Percentiles rank a stretch among this genome's conserved stretches.
These are phyloP conservation scores for Neonectria faginata DNA, from an alignment of 2,329 filamentous ascomycete genomes.

Conservation along the genomic window DNA sequence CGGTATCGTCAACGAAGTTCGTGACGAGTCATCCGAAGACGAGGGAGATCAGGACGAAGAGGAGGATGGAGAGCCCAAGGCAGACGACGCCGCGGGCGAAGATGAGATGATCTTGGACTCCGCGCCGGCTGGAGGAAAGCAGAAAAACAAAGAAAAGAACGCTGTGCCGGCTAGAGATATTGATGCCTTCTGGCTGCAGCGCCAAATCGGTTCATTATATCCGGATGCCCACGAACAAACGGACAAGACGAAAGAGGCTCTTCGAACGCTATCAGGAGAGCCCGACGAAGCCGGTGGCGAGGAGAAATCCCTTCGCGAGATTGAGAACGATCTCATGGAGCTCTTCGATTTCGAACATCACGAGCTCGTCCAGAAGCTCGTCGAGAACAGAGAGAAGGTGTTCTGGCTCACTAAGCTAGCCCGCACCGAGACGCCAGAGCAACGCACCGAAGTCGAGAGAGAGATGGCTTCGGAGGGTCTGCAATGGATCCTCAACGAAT, in stretches of 20 bases:
- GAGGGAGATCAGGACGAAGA: slow-evolving; percentile 76
- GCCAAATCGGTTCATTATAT: slow-evolving; percentile 89
- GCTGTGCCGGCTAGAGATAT: slow-evolving; percentile 87
- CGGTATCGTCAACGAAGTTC: slow-evolving; percentile 83
- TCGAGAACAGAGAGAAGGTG: slow-evolving; percentile 92
- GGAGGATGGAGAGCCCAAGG: slow-evolving; percentile 65
- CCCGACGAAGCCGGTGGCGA: slow-evolving; percentile 78
- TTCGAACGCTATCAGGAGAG: slow-evolving; percentile 84
- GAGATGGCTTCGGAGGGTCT: slow-evolving; percentile 93
- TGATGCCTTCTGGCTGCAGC: slow-evolving; percentile 96
- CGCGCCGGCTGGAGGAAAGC: slow-evolving; percentile 59
- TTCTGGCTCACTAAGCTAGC: slow-evolving; percentile 95
- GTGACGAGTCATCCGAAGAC: slow-evolving; percentile 86
- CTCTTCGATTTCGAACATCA: slow-evolving; percentile 98
- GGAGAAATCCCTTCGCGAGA: slow-evolving; percentile 87
- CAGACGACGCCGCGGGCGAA: slow-evolving; percentile 65
- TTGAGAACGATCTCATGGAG: slow-evolving; percentile 98
- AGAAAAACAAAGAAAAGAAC: slow-evolving; percentile 66
- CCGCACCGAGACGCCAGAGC: slow-evolving; percentile 81
- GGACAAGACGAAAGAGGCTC: slow-evolving; percentile 87
- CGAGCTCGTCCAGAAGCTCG: slow-evolving; percentile 89
- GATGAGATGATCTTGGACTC: slow-evolving; percentile 89
- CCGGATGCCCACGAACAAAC: slow-evolving; percentile 92
- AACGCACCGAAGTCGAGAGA: slow-evolving; percentile 81
- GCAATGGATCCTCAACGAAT: slow-evolving; percentile 86